A percentile compares a stretch with the other conserved stretches of the same genome.
phyloP scores from a whole-genome alignment of 495 filamentous ascomycete genomes.

The Penicillium diatomitis region DNA sequence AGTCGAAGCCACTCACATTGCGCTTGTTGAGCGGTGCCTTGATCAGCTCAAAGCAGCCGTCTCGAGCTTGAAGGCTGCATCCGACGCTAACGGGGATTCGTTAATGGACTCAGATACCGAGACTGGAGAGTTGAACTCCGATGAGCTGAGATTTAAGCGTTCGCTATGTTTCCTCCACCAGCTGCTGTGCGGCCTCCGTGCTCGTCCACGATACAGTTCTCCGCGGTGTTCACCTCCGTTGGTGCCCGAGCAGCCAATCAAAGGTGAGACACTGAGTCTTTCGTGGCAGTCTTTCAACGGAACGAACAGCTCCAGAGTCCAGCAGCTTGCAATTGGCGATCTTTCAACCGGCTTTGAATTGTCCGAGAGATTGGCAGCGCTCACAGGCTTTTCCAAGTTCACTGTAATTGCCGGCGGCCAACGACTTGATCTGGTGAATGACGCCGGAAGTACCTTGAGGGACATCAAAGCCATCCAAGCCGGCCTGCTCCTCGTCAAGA shows the following conservation, averaged over 20 bases:
- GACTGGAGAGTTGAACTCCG: conserved; percentile 34
- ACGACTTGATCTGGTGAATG: conserved; percentile 35
- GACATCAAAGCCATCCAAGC: conserved; percentile 39
- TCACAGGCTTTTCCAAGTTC: conserved; percentile 65
- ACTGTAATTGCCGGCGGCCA: conserved; percentile 44
- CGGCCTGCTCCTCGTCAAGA: conserved; percentile 51
- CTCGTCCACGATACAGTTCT: conserved; percentile 44
- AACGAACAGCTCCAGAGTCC: conserved; percentile 44
- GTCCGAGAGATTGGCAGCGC: conserved; percentile 49
- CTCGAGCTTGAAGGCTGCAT: conserved; percentile 42
- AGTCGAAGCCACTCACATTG: conserved; percentile 63
- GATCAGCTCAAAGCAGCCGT: conserved; percentile 65
- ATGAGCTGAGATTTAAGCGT: conserved; percentile 56
- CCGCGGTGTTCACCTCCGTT: conserved; percentile 29
- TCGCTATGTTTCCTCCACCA: conserved; percentile 53
- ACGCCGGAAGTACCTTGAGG: conserved; percentile 26
- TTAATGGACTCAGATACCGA: conserved; percentile 39
- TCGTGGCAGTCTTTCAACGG: conserved; percentile 68
- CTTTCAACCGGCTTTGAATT: conserved; percentile 63
- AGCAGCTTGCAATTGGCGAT: conserved; percentile 51
- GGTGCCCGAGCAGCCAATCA: conserved; percentile 31
- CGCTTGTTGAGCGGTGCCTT: conserved; percentile 69
- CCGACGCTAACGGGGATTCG: conserved; percentile 33
- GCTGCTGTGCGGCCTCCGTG: conserved; percentile 44
- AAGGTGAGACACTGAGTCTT: conserved; percentile 55